Evolutionary conservation across 768 basidiomycete genomes (phyloP).

Genomic region (Cubamyces lactineus): DNA sequence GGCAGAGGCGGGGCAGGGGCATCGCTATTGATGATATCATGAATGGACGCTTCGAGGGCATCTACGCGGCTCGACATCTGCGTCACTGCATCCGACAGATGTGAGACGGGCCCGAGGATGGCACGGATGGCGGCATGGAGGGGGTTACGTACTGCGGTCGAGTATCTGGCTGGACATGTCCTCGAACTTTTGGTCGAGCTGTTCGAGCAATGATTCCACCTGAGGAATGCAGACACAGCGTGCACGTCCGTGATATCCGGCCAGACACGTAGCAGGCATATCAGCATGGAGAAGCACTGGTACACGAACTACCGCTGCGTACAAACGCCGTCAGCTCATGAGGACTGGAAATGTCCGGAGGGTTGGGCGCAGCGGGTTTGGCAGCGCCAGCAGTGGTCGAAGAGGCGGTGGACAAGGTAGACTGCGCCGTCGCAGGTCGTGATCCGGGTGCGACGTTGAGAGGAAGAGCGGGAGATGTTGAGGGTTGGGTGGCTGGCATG

Average conservation of each 20-base stretch:
- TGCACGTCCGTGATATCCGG: not conserved
- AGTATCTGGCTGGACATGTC: constrained; percentile 92
- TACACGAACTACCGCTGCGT: constrained; percentile 39
- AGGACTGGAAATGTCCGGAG: constrained; percentile 83
- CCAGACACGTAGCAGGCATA: not conserved
- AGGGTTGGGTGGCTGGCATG: constrained; percentile 28
- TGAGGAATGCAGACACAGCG: constrained; percentile 34
- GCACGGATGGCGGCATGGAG: constrained; percentile 4
- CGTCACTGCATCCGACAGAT: constrained; percentile 60
- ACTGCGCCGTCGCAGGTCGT: constrained; percentile 40
- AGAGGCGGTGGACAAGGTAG: constrained; percentile 36
- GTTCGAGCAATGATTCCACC: constrained; percentile 88
- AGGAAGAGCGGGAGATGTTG: constrained; percentile 63
- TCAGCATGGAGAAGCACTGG: constrained; percentile 4
- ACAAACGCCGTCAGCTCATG: constrained; percentile 96
- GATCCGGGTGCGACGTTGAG: constrained; percentile 54
- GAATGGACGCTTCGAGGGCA: constrained; percentile 85
- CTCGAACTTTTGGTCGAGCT: constrained; percentile 89
- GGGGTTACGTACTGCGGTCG: constrained; percentile 65
- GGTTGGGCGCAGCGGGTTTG: constrained; percentile 31
- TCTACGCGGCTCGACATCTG: constrained; percentile 94
- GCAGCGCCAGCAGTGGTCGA: constrained; percentile 19
- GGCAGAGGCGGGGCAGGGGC: constrained; percentile 41
- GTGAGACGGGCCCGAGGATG: constrained; percentile 14
- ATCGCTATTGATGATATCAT: constrained; percentile 88